Conservation (phyloP, 192 early-diverging fungal species). For the Podila minutissima region DNA sequence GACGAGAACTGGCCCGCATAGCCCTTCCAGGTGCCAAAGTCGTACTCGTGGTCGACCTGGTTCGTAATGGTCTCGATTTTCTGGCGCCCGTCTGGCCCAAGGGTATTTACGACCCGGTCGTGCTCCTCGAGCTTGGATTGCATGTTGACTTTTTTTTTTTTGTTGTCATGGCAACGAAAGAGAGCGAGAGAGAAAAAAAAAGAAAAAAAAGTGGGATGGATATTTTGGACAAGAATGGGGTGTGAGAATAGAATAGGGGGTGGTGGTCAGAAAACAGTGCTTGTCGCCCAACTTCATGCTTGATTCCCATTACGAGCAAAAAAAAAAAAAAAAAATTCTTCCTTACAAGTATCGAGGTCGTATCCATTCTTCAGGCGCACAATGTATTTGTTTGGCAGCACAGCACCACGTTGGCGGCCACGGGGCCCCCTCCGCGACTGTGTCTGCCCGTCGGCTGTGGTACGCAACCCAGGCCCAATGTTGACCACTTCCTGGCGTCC, state of each 20-base stretch:
- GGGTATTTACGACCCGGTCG: constrained; percentile 13
- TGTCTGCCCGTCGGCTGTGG: constrained; percentile 33
- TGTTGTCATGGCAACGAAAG: background rate
- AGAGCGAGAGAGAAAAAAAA: background rate
- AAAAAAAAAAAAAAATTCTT: background rate
- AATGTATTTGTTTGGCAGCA: constrained; percentile 45
- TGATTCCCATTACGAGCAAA: background rate
- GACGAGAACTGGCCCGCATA: constrained; percentile 72
- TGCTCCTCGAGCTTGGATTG: constrained; percentile 23
- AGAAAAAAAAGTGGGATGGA: background rate
- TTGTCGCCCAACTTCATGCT: background rate
- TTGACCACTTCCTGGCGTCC: constrained; percentile 46
- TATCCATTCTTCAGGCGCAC: constrained; percentile 38
- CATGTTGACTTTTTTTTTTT: constrained; percentile 11
- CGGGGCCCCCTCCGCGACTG: constrained; percentile 31
- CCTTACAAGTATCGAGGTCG: constrained; percentile 32
- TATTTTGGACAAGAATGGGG: too few relatives aligned
- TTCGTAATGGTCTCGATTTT: constrained; percentile 11
- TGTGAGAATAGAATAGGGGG: background rate
- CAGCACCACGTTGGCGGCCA: constrained; percentile 37
- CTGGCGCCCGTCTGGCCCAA: constrained; percentile 1
- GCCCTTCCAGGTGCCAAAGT: constrained; percentile 63
- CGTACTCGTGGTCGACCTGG: constrained; percentile 68
- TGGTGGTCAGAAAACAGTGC: background rate
- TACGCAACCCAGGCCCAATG: constrained; percentile 27